Base-by-base conservation (phyloP, 2,329 filamentous ascomycete genomes). In the Xylaria sp. region DNA sequence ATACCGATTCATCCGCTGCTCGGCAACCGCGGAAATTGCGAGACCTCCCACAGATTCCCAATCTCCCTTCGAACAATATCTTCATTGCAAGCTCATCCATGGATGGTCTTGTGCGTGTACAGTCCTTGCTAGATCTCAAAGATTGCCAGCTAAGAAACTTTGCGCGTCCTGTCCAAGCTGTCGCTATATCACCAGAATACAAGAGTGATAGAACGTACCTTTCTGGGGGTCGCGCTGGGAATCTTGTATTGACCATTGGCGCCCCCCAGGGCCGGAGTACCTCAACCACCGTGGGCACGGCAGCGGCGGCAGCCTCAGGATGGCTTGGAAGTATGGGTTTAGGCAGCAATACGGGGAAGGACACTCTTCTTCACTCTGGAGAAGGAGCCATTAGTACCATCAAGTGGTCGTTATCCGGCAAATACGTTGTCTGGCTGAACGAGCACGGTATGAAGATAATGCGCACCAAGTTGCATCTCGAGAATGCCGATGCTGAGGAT, bases 381-480 rank as follows among this genome's bases (percentile, higher is more conserved):
- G 96, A 99, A 78, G 95, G 95, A 3, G 87, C 88, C 2, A 95
- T 99, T 66, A 94, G 88, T 74, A 91, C 89, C 3, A 95, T 99
- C 73, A 94, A 96, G 76, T 99, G 94, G 93, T 98, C 94, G 0
- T 76, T 94, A 42, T 94, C 92, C 0, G 94, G 95, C 0, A 95
- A 91, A 78, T 98, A 94, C 72, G 91, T 97, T 0, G 92, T 89
- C 0, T 99, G 95, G 95, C 84, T 96, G 42, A 99, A 98, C 72
- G 95, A 99, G 77, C 90, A 96, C 72, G 95, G 95, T 3, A 96
- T 98, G 74, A 97, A 97, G 76, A 95, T 99, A 64, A 98, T 98
- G 94, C 87, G 95, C 38, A 92, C 92, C 4, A 92, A 95, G 74
- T 74, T 96, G 19, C 87, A 94, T 69, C 83, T 97, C 4, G 92